Conservation (phyloP, 2,329 filamentous ascomycete species). For the Neofusicoccum parvum region DNA sequence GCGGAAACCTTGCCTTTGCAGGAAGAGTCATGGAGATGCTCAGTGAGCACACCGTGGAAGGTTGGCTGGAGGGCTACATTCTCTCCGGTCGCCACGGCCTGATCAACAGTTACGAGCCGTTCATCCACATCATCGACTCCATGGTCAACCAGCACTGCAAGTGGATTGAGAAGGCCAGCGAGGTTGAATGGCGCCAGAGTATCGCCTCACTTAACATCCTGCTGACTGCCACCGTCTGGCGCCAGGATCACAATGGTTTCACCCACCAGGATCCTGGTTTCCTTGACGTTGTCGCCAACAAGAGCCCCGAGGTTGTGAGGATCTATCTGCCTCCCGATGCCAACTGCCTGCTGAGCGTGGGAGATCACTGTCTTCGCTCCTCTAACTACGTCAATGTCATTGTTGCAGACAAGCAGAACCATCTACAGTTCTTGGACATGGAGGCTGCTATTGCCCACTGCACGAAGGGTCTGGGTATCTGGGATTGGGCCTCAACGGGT, state of each 20-base stretch:
- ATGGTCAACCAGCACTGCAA: constrained; percentile 89
- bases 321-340: constrained; percentile 81
- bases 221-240: constrained; percentile 76
- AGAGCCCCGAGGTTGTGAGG: constrained; percentile 76
- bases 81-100: constrained; percentile 74
- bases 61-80: constrained; percentile 79
- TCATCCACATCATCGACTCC: constrained; percentile 80
- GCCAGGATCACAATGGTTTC: constrained; percentile 83
- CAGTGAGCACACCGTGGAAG: constrained; percentile 78
- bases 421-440: constrained; percentile 75
- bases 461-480: constrained; percentile 77
- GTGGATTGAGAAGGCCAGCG: constrained; percentile 80
- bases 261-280: constrained; percentile 81
- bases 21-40: constrained; percentile 83
- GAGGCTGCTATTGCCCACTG: constrained; percentile 74
- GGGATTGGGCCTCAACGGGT: constrained; percentile 68
- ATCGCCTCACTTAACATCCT: constrained; percentile 78
- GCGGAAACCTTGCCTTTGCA: constrained; percentile 66
- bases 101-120: constrained; percentile 80
- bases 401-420: constrained; percentile 78
- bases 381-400: constrained; percentile 81
- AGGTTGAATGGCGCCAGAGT: constrained; percentile 75
- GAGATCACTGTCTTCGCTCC: constrained; percentile 74
- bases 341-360: constrained; percentile 74
- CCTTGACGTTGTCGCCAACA: constrained; percentile 77